These are phyloP conservation scores for Gloeopeniophorella convolvens DNA, from an alignment of 768 basidiomycete genomes.

Conservation along the genomic window DNA sequence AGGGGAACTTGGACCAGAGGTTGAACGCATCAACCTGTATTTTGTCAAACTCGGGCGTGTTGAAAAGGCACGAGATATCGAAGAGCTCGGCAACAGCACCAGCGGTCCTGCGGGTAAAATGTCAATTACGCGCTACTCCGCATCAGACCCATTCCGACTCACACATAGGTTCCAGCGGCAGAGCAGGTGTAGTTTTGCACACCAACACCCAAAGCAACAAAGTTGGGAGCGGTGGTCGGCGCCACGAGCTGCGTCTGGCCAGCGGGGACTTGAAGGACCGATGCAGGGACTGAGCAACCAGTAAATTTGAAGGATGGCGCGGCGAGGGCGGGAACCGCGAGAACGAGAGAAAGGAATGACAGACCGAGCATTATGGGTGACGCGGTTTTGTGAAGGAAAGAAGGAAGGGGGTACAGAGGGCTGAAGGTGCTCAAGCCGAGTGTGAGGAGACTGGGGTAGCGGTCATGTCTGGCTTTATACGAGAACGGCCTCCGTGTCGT, in stretches of 20 bases:
- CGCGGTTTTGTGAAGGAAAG: too few relatives aligned
- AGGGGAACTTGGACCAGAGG: background rate
- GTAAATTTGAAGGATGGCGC: background rate
- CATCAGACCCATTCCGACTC: background rate
- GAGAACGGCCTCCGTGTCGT: too few relatives aligned
- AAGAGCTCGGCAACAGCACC: slow-evolving; percentile 16
- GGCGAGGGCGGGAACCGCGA: background rate
- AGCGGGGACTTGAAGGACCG: background rate
- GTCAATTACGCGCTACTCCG: background rate
- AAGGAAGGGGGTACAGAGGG: too few relatives aligned
- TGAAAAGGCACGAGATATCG: slow-evolving; percentile 9
- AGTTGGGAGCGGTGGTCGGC: background rate
- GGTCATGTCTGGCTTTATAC: too few relatives aligned
- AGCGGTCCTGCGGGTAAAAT: background rate
- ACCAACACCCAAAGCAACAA: background rate
- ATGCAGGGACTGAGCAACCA: background rate
- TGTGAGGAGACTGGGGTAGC: too few relatives aligned
- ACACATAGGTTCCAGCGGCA: slow-evolving; percentile 2
- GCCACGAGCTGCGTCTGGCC: background rate
- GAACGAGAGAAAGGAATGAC: background rate
- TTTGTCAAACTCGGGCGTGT: background rate
- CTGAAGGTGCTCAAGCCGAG: too few relatives aligned
- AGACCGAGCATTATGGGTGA: background rate
- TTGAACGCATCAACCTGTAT: background rate
- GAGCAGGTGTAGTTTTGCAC: slow-evolving; percentile 9